Evolutionary conservation across 225 moss, liverwort and hornwort genomes (phyloP), one percentile per base, ranked within the genome.

Genomic region (Rhytidiadelphus loreus): DNA sequence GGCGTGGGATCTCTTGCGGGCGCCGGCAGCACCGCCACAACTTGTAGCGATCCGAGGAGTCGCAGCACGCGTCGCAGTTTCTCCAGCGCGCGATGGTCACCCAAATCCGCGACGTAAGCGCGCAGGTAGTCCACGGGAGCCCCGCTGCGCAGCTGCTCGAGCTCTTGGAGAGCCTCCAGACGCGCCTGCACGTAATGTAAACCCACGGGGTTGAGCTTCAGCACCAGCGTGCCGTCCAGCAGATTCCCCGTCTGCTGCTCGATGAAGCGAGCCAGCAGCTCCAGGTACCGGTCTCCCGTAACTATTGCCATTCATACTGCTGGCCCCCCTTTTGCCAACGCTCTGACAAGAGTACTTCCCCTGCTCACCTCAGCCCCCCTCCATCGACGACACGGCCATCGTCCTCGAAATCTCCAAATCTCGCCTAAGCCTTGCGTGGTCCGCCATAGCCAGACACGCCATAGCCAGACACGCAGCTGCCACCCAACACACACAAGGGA

Each of bases 201-300:
- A 11, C 99, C 99, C 13, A 97, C 96, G 12, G 99, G 99, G 63
- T 99, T 96, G 90, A 99, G 94, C 96, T 97, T 99, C 61, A 99
- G 92, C 55, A 96, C 90, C 87, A 96, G 86, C 61, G 92, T 92
- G 44, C 95, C 96, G 66, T 99, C 96, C 92, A 99, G 90, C 61
- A 99, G 88, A 74, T 88, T 87, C 82, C 93, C 96, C 20, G 93
- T 92, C 86, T 97, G 95, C 88, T 94, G 91, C 89, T 96, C 96
- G 69, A 97, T 91, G 83, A 99, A 99, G 56, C 92, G 91, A 44
- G 99, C 92, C 70, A 99, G 94, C 77, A 97, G 95, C 89, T 96
- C 97, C 93, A 99, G 91, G 88, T 99, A 99, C 88, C 97, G 92
- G 91, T 96, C 97, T 85, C 99, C 99, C 81, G 99, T 96, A 71